Conservation (phyloP, 768 basidiomycete species). For the Serendipita indica region DNA sequence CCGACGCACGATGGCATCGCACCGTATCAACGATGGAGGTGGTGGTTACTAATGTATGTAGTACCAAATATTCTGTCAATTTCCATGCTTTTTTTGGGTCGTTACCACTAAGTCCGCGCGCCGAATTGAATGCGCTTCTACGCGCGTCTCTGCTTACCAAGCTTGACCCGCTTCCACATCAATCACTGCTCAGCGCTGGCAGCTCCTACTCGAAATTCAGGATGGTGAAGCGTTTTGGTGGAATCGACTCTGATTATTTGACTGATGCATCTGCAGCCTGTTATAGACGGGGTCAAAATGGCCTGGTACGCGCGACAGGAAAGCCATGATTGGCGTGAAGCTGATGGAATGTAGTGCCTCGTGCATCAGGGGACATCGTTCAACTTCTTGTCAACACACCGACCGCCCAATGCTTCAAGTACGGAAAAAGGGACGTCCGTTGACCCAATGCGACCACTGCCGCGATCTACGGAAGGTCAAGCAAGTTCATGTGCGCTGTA, state of each 20-base stretch:
- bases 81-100: too few relatives aligned
- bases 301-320: neutral
- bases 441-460: slow-evolving; percentile 80
- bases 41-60: slow-evolving; percentile 30
- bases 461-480: slow-evolving; percentile 67
- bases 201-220: too few relatives aligned
- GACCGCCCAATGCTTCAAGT: slow-evolving; percentile 86
- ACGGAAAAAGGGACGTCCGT: slow-evolving; percentile 83
- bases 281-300: slow-evolving; percentile 7
- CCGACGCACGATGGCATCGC: slow-evolving; percentile 78
- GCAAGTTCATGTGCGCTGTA: slow-evolving; percentile 70
- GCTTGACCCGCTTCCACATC: too few relatives aligned
- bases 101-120: too few relatives aligned
- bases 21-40: slow-evolving; percentile 53
- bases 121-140: too few relatives aligned
- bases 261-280: neutral
- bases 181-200: too few relatives aligned
- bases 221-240: too few relatives aligned
- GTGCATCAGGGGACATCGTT: slow-evolving; percentile 90
- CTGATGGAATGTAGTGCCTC: slow-evolving; percentile 54
- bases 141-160: too few relatives aligned
- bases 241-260: too few relatives aligned
- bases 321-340: neutral
- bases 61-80: too few relatives aligned
- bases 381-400: slow-evolving; percentile 72